These are phyloP conservation scores for Cucurbita pepo DNA, from an alignment of 306 rosid species.

Conservation along the genomic window DNA sequence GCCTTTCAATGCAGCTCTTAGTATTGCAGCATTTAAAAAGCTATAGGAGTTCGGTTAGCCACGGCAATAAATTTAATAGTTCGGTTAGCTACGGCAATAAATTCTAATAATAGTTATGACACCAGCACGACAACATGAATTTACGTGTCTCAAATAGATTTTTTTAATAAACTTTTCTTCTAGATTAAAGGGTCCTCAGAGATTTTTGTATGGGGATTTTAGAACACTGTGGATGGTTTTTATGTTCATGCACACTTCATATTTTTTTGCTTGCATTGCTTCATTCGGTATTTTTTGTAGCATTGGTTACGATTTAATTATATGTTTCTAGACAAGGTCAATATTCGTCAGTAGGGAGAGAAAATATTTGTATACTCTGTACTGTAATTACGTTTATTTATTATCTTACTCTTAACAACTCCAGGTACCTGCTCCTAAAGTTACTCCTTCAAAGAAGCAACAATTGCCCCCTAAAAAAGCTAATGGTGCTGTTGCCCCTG, in stretches of 20 bases:
- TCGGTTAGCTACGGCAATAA: too few relatives aligned
- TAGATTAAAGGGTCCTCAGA: not conserved
- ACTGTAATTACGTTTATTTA: not conserved
- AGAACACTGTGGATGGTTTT: not conserved
- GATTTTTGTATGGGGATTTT: not conserved
- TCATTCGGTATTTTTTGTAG: not conserved
- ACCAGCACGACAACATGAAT: too few relatives aligned
- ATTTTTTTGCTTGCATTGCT: not conserved
- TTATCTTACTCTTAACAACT: not conserved
- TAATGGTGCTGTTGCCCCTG: constrained; percentile 17
- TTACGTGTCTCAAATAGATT: not conserved
- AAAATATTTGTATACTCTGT: not conserved
- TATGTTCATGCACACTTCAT: not conserved
- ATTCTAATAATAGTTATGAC: too few relatives aligned
- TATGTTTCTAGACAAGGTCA: not conserved
- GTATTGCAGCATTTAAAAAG: not conserved
- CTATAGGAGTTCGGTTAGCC: not conserved
- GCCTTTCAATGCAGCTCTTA: not conserved
- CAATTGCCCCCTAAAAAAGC: constrained; percentile 23
- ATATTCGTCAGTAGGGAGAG: not conserved
- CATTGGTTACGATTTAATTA: not conserved
- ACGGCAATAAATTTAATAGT: not conserved
- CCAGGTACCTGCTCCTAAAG: constrained; percentile 30
- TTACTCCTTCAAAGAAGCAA: constrained; percentile 9
- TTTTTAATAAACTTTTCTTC: not conserved